These are phyloP conservation scores for Luffa acutangula DNA, from an alignment of 306 rosid genomes.

Conservation along the genomic window DNA sequence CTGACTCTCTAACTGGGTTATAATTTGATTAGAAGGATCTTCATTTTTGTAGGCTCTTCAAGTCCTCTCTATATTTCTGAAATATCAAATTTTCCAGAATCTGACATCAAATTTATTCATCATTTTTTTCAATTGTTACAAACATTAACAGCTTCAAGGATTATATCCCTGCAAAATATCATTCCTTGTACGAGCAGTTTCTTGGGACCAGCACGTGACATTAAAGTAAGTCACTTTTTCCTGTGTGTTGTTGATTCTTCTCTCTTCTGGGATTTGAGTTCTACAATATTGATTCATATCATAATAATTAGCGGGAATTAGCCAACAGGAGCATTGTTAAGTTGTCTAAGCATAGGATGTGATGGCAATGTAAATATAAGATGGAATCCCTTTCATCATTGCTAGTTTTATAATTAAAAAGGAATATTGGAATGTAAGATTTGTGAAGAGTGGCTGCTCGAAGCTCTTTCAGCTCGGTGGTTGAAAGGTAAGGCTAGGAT, in stretches of 20 bases:
- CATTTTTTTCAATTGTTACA: background rate
- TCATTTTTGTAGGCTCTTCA: background rate
- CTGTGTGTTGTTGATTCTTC: background rate
- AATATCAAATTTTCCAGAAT: constrained; percentile 11
- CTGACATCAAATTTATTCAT: constrained; percentile 13
- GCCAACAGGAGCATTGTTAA: background rate
- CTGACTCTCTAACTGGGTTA: background rate
- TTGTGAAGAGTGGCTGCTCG: background rate
- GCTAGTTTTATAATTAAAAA: background rate
- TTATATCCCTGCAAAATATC: constrained; percentile 71
- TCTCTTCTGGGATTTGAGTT: background rate
- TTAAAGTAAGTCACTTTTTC: constrained; percentile 1
- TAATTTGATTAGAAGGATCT: background rate
- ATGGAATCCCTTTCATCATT: background rate
- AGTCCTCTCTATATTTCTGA: background rate
- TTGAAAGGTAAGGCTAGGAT: background rate
- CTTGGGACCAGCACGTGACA: constrained; percentile 25
- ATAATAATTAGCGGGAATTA: background rate
- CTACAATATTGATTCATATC: background rate
- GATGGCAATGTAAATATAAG: background rate
- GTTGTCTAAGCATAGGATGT: background rate
- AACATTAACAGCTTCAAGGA: constrained; percentile 70
- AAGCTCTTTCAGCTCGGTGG: background rate
- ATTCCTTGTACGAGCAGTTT: constrained; percentile 60
- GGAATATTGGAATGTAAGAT: background rate